phyloP scores from a whole-genome alignment of 495 filamentous ascomycete species.

The Penicillium steckii region DNA sequence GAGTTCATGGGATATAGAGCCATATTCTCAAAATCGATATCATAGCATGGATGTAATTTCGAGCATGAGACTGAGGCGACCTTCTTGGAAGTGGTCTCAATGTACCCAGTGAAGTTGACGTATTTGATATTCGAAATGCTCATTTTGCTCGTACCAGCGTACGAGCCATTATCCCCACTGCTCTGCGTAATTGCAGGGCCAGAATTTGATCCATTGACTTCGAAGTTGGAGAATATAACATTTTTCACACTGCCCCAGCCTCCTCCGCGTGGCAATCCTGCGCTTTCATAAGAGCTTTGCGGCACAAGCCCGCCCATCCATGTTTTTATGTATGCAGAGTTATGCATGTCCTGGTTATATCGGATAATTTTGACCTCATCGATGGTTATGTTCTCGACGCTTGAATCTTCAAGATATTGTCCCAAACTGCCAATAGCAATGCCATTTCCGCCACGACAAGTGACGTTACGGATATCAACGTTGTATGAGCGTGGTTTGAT shows the following conservation, averaged over 20 bases:
- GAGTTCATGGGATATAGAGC: conserved; percentile 33
- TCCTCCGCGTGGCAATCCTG: conserved; percentile 44
- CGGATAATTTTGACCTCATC: conserved; percentile 46
- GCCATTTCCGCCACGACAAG: conserved; percentile 55
- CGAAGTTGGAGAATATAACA: conserved; percentile 54
- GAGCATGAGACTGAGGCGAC: conserved; percentile 46
- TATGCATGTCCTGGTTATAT: conserved; percentile 49
- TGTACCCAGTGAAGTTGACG: conserved; percentile 54
- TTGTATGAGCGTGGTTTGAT: conserved; percentile 58
- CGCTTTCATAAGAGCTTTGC: conserved; percentile 48
- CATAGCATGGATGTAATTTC: conserved; percentile 45
- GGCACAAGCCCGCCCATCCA: conserved; percentile 51
- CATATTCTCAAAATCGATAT: conserved; percentile 46
- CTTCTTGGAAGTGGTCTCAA: conserved; percentile 23
- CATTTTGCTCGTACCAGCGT: conserved; percentile 49
- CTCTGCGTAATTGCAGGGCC: conserved; percentile 47
- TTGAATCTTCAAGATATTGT: conserved; percentile 56
- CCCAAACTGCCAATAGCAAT: conserved; percentile 57
- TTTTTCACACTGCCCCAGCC: conserved; percentile 54
- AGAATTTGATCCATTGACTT: conserved; percentile 40
- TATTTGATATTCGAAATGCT: conserved; percentile 49
- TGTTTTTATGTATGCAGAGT: conserved; percentile 57
- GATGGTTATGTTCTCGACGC: conserved; percentile 45
- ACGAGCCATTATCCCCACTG: conserved; percentile 52
- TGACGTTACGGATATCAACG: conserved; percentile 49